These are phyloP conservation scores for Rhizopogon vesiculosus DNA, from an alignment of 768 basidiomycete genomes.

Conservation along the genomic window DNA sequence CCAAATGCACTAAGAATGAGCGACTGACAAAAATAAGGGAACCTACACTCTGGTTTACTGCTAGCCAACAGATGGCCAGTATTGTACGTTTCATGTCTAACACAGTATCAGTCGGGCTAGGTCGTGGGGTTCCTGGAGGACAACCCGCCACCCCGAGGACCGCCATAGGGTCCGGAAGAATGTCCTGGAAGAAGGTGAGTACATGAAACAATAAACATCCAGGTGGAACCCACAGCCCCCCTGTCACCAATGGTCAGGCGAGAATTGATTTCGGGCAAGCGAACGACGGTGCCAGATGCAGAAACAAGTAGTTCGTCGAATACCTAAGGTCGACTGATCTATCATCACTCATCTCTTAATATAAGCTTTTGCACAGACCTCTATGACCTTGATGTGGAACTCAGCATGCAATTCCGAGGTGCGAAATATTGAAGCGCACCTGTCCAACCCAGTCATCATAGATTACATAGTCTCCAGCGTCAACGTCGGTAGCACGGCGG, in stretches of 20 bases:
- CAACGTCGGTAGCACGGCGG: slow-evolving; percentile 52
- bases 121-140: slow-evolving; percentile 39
- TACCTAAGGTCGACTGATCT: slow-evolving; percentile 41
- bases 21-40: slow-evolving; percentile 1
- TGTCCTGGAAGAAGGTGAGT: slow-evolving; percentile 42
- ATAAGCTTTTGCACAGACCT: slow-evolving; percentile 42
- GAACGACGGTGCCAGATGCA: slow-evolving; percentile 60
- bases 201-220: slow-evolving; percentile 2
- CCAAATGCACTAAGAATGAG: slow-evolving; percentile 32
- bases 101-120: slow-evolving; percentile 53
- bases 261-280: slow-evolving; percentile 74
- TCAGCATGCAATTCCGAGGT: neutral
- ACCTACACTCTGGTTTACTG: slow-evolving; percentile 78
- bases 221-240: slow-evolving; percentile 49
- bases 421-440: slow-evolving; percentile 39
- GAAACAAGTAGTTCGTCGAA: slow-evolving; percentile 81
- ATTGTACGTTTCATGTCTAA: slow-evolving; percentile 71
- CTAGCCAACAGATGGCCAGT: slow-evolving; percentile 82
- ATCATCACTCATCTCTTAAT: neutral
- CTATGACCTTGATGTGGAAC: slow-evolving; percentile 51
- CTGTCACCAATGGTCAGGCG: slow-evolving; percentile 71
- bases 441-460: slow-evolving; percentile 89
- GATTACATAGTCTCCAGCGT: slow-evolving; percentile 78
- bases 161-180: slow-evolving; percentile 51
- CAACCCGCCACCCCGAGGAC: slow-evolving; percentile 43